Evolutionary conservation across 169 alveolate genomes (phyloP), one percentile per base, ranked within the genome.

Genomic region (Eimeria praecox): DNA sequence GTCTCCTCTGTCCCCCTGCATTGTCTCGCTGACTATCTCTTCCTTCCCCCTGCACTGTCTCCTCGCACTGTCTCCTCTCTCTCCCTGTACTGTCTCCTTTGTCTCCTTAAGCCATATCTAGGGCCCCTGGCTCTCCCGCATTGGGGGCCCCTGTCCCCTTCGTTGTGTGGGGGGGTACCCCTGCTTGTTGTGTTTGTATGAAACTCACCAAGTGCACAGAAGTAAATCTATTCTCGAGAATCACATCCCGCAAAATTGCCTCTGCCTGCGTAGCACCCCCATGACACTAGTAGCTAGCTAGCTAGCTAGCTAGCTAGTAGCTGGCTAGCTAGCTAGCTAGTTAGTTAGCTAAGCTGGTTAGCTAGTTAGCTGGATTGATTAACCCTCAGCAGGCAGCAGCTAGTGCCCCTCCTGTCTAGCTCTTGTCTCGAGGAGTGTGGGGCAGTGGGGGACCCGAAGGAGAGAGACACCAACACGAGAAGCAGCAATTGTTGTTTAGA

Each of bases 151-250:
- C 12, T 12, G 12, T 49, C 56, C 56, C 56, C 56, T 49, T 8
- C 12, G 12, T 49, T 49, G 56, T 49, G 20, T 49, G 20, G 5
- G 12, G 20, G 56, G 56, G 56, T 5, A 12, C 56, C 56, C 56
- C 56, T 49, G 12, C 24, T 27, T 6, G 4, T 56, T 56, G 12
- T 16, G 66, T 6, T 56, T 6, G 4, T 56, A 16, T 56, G 2
- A 12, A 56, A 1, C 95, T 16, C 16, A 92, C 95, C 91, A 92
- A 69, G 86, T 92, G 95, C 9, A 92, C 95, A 40, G 95, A 82
- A 66, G 95, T 46, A 42, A 92, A 83, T 5, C 62, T 40, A 64
- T 92, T 80, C 71, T 27, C 91, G 30, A 77, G 27, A 30, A 92
- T 78, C 40, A 92, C 73, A 56, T 92, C 95, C 64, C 88, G 82